Evolutionary conservation across 2,329 filamentous ascomycete species (phyloP).

Genomic region (Aspergillus jensenii): DNA sequence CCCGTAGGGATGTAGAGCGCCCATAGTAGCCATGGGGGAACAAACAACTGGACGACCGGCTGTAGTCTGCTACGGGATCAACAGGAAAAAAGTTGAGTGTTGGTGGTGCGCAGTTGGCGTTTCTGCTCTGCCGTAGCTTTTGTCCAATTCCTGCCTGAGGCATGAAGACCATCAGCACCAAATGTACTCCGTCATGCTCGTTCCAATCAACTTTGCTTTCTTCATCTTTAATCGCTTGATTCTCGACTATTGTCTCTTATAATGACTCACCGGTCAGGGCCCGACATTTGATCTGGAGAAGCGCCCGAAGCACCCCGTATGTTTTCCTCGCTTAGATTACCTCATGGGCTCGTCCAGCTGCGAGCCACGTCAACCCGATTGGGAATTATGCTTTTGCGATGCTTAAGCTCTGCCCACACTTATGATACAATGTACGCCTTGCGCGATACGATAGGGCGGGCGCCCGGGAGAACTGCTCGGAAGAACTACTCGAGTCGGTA

Average conservation of each 20-base stretch:
- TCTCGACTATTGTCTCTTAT: background rate
- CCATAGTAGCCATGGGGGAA: conserved; percentile 40
- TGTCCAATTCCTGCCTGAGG: background rate
- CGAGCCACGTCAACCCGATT: conserved; percentile 4
- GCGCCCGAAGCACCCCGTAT: background rate
- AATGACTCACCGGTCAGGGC: background rate
- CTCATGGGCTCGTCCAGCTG: background rate
- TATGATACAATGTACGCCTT: background rate
- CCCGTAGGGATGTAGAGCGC: conserved; percentile 36
- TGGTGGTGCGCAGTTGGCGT: conserved; percentile 22
- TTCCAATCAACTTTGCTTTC: background rate
- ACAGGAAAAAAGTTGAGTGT: conserved; percentile 30
- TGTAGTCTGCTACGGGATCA: conserved; percentile 11
- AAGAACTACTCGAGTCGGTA: no score
- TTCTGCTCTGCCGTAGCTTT: conserved; percentile 16
- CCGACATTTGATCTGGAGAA: background rate
- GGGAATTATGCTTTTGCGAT: conserved; percentile 6
- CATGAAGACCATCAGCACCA: background rate
- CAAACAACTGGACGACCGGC: conserved; percentile 11
- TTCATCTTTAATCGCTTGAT: background rate
- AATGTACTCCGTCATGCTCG: background rate
- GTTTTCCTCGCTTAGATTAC: background rate
- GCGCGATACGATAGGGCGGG: background rate
- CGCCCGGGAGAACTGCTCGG: no score
- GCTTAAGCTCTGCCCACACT: background rate